Percentiles rank a stretch among this genome's conserved stretches.
Evolutionary conservation across 257 asterid species (phyloP).

Genomic region (Salvia miltiorrhiza): DNA sequence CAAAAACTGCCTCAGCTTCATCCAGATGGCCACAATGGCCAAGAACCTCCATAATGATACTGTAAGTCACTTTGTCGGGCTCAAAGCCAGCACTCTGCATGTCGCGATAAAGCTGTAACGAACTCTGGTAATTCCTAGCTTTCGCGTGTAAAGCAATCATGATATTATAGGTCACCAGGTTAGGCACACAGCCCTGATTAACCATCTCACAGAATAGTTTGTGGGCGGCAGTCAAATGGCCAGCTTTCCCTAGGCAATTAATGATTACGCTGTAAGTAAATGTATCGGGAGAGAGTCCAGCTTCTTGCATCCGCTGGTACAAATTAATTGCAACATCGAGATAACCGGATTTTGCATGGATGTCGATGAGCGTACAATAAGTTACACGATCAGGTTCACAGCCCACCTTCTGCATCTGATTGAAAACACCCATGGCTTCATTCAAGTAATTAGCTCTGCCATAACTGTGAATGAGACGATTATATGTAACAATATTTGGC

Average conservation of each 20-base stretch:
- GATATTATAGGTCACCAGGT: constrained; percentile 82
- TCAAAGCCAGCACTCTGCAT: constrained; percentile 90
- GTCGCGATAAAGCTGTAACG: constrained; percentile 80
- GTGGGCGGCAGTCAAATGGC: constrained; percentile 77
- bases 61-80: constrained; percentile 94
- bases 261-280: constrained; percentile 96
- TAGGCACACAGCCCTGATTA: constrained; percentile 79
- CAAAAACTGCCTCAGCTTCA: constrained; percentile 86
- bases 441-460: constrained; percentile 85
- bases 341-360: constrained; percentile 95
- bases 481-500: constrained; percentile 87
- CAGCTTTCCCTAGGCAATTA: constrained; percentile 94
- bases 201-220: constrained; percentile 88
- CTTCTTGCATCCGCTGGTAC: constrained; percentile 89
- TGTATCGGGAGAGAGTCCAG: constrained; percentile 94
- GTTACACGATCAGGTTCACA: constrained; percentile 95
- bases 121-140: constrained; percentile 79
- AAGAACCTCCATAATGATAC: constrained; percentile 94
- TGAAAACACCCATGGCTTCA: constrained; percentile 74
- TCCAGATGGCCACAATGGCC: constrained; percentile 93
- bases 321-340: constrained; percentile 84
- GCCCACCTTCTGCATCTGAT: constrained; percentile 66
- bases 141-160: constrained; percentile 96
- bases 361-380: constrained; percentile 89
- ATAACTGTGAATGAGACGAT: constrained; percentile 90